Evolutionary conservation across 192 early-diverging fungal species (phyloP).

Genomic region (Coemansia sp.): DNA sequence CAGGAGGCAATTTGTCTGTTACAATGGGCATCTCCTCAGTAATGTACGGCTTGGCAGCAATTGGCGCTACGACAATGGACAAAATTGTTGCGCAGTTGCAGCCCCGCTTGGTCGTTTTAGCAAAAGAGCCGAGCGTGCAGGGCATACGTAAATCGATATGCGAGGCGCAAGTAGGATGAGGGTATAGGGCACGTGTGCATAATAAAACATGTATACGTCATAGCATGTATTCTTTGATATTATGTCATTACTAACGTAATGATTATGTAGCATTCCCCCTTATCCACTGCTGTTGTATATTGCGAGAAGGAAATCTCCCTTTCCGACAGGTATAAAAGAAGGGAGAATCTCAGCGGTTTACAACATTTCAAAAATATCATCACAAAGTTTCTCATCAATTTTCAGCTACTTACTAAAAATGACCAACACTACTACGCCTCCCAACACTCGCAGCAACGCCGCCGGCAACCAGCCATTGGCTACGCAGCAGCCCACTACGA

Average conservation of each 20-base stretch:
- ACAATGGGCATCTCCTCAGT: not conserved
- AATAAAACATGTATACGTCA: not conserved
- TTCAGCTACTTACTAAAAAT: not conserved
- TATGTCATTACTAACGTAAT: not conserved
- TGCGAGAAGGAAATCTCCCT: not conserved
- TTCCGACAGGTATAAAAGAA: not conserved
- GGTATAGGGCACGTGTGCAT: not conserved
- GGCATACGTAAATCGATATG: slow-evolving; percentile 31
- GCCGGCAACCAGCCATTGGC: not conserved
- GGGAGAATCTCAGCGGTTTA: not conserved
- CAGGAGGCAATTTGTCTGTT: not conserved
- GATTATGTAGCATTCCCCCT: slow-evolving; percentile 1
- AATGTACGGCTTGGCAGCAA: slow-evolving; percentile 27
- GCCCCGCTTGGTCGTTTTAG: slow-evolving; percentile 12
- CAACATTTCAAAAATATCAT: not conserved
- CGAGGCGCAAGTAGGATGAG: not conserved
- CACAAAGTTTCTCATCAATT: not conserved
- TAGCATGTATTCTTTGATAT: not conserved
- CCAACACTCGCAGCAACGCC: slow-evolving; percentile 7
- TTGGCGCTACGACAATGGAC: slow-evolving; percentile 36
- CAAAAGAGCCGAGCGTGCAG: slow-evolving; percentile 23
- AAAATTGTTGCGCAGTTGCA: slow-evolving; percentile 21
- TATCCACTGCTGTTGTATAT: not conserved
- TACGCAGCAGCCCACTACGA: slow-evolving; percentile 4
- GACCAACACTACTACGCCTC: slow-evolving; percentile 2